Evolutionary conservation across 345 rosid species (phyloP), one percentile per base, ranked within the genome.

Genomic region (Brassica juncea): DNA sequence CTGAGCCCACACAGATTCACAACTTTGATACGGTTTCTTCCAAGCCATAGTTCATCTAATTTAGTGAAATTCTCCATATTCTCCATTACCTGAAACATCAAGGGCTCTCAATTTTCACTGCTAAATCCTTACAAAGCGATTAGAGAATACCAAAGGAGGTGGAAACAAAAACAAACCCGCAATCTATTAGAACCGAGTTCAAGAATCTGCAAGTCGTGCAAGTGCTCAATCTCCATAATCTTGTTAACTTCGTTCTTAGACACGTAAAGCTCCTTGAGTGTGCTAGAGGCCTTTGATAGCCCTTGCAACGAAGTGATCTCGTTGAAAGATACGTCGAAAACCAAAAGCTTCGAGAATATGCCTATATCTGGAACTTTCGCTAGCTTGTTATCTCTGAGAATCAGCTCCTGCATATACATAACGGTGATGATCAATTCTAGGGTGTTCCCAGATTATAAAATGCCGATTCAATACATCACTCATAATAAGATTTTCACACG

Each of bases 151-250:
- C 6, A 44, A 21, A 71, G 10, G 5, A 4, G n/a, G 70, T n/a
- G 67, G 44, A 19, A 25, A 73, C 88, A 39, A 73, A 64, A 49
- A n/a, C 19, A 49, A 49, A 95, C 97, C 97, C 93, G 83, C 44
- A 95, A 85, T 83, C 89, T 85, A 83, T 95, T 95, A 34, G 98
- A 95, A 64, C 99, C 99, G 54, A 93, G 90, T 83, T 95, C 98
- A 69, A 95, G 98, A 78, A 95, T 90, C 81, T 84, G 91, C 86
- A 95, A 86, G 59, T 91, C 86, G 77, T 80, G 73, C 3, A 93
- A 84, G 77, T 89, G 97, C 23, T 89, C 91, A 55, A 95, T 90
- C 97, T 91, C 99, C 84, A 88, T 89, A 61, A 93, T 93, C 89
- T 81, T 89, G 35, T 89, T 78, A 76, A 95, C 91, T 83, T 89